Evolutionary conservation across 148 eudicot genomes (phyloP), one percentile per base, ranked within the genome.

Genomic region (Cornus florida): DNA sequence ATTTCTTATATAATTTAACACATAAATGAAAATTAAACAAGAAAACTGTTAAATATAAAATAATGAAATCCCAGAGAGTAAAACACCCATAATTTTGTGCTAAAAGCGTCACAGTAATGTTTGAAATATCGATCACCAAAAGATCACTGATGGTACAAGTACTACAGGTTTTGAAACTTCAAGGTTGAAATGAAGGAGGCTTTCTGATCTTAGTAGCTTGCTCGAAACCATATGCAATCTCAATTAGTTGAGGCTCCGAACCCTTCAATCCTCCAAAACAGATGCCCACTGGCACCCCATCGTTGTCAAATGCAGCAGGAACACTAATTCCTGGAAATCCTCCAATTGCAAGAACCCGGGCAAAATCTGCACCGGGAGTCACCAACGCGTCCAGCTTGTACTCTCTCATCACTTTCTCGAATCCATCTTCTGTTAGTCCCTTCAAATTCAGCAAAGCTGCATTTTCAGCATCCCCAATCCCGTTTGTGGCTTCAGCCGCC

Each of bases 171-270:
- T 43, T 43, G 48, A 43, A 7, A 43, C 48, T 43, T 43, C 48
- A 43, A 43, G 48, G 48, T 43, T 43, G 48, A 43, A 43, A 43
- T 43, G 48, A 68, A 17, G 73, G 79, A 28, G 73, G 79, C 67
- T 53, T 77, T 73, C 79, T 68, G 41, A 68, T 7, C 50, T 69
- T 77, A 50, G 79, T 31, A 67, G 73, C 73, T 31, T 67, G 72
- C 66, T 77, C 79, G 32, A 77, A 77, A 6, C 73, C 28, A 69
- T 32, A 69, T 0, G 79, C 79, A 50, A 77, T 77, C 32, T 76
- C 79, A 31, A 76, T 76, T 7, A 76, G 72, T 48, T 76, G 67
- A 31, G 79, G 79, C 28, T 69, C 79, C 2, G 73, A 77, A 10
- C 79, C 73, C 33, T 50, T 50, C 48, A 77, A 50, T 53, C 73